Base-by-base conservation (phyloP, 805 yeast species). In the Candida xiaguanensis region DNA sequence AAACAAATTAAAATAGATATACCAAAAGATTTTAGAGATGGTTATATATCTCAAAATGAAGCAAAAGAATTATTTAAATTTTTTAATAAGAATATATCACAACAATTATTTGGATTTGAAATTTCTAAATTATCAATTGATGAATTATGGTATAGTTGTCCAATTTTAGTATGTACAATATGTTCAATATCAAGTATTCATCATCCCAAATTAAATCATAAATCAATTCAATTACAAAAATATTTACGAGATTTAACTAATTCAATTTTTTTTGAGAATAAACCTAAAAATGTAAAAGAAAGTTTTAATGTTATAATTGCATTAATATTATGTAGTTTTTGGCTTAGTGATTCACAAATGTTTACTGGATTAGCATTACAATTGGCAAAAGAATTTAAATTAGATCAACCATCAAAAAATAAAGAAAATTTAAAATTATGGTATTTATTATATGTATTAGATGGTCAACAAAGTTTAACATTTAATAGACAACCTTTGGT, bases 331-430 rank as follows among this genome's bases (percentile, higher is more conserved):
- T 80, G 84, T 46, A 81, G 85, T 34, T 78, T 81, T 50, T 82
- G 87, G 87, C 67, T 81, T 34, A 74, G 81, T 15, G 73, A 80
- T 44, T 72, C 77, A 13, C 84, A 78, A 50, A 70, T 78, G 74
- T 78, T 80, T 49, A 77, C 84, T 1, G 83, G 85, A 0, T 52
- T 81, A 34, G 87, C 87, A 0, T 52, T 81, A n/a, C 85, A 82
- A 49, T 55, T 81, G 19, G 85, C 86, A 0, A 73, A 74, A 41
- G 77, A 71, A 37, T 63, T 75, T 44, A 72, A 75, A 4, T 50
- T 78, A 23, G 74, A 70, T 50, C 49, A 54, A 16, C 63, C 66
- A 9, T 40, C 35, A 23, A 20, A 41, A 28, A 59, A 56, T n/a
- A 64, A 63, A 42, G 76, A 77, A 33, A 62, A 76, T 36, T 56